phyloP scores from a whole-genome alignment of 192 early-diverging fungal genomes.

The Diversispora epigaea region DNA sequence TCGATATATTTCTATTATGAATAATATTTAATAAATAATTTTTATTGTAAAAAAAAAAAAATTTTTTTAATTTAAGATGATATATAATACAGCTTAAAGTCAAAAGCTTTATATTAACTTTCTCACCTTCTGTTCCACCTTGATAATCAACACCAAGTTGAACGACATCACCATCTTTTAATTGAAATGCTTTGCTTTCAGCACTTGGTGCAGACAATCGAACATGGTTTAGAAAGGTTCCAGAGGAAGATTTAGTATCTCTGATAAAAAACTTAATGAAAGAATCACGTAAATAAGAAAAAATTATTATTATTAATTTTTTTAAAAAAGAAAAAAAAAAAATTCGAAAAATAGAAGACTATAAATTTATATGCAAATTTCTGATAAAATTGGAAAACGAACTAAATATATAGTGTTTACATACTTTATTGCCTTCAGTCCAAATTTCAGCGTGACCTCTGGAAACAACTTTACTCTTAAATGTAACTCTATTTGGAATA shows the following conservation, averaged over 20 bases:
- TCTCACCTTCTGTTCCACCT: constrained; percentile 75
- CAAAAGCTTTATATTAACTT: not conserved
- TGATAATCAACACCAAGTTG: constrained; percentile 98
- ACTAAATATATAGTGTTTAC: not conserved
- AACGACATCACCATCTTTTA: constrained; percentile 90
- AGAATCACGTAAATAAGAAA: constrained; percentile 4
- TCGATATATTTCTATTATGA: constrained; percentile 79
- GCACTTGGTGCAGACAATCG: constrained; percentile 84
- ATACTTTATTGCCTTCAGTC: constrained; percentile 68
- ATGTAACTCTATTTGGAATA: constrained; percentile 69
- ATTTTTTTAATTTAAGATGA: not conserved
- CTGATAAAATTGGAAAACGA: too few species aligned
- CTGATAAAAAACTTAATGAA: constrained; percentile 77
- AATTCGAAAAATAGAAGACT: too few species aligned
- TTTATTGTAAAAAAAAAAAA: constrained; percentile 2
- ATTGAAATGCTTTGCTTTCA: constrained; percentile 75
- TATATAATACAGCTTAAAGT: not conserved
- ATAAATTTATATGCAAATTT: too few species aligned
- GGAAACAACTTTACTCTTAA: constrained; percentile 92
- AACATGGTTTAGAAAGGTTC: constrained; percentile 96
- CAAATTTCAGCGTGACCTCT: constrained; percentile 94
- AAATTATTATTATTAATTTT: not conserved
- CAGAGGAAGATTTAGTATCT: constrained; percentile 95
- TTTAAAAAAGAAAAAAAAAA: too few species aligned
- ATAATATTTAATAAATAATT: not conserved